Conservation (phyloP, 768 basidiomycete genomes). For the Tylopilus sp. region DNA sequence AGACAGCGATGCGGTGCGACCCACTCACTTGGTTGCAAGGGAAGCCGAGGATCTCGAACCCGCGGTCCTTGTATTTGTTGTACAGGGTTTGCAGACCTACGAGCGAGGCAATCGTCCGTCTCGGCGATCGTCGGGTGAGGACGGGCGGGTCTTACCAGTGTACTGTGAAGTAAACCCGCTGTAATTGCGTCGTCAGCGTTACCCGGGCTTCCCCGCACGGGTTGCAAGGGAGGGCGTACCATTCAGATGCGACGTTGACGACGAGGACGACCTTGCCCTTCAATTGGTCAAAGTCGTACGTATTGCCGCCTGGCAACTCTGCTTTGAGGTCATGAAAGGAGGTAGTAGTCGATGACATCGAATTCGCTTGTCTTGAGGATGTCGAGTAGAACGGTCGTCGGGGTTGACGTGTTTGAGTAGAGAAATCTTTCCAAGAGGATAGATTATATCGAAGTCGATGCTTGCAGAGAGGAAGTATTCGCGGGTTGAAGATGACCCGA, state of each 20-base stretch:
- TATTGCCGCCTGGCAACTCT: conserved; percentile 51
- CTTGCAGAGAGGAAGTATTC: not conserved
- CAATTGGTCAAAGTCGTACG: conserved; percentile 62
- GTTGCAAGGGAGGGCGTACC: conserved; percentile 37
- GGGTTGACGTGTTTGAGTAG: not conserved
- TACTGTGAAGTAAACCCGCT: conserved; percentile 88
- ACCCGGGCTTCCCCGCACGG: not conserved
- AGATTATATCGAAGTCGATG: not conserved
- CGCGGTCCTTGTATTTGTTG: conserved; percentile 76
- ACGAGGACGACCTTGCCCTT: conserved; percentile 77
- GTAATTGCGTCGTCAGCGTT: conserved; percentile 2
- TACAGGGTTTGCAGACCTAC: conserved; percentile 76
- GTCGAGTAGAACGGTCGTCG: conserved; percentile 11
- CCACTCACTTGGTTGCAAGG: conserved; percentile 77
- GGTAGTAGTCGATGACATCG: conserved; percentile 24
- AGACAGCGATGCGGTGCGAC: not conserved
- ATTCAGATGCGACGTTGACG: conserved; percentile 75
- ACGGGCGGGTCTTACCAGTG: conserved; percentile 41
- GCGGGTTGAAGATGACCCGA: not conserved
- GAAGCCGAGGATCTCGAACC: conserved; percentile 81
- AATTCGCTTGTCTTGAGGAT: conserved; percentile 5
- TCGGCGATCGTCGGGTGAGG: not conserved
- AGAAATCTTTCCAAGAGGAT: not conserved
- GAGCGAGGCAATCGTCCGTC: not conserved
- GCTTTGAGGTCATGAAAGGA: conserved; percentile 70